Evolutionary conservation across 176 grass and related monocot genomes (phyloP), one percentile per base, ranked within the genome.

Genomic region (Miscanthus lutarioriparius): DNA sequence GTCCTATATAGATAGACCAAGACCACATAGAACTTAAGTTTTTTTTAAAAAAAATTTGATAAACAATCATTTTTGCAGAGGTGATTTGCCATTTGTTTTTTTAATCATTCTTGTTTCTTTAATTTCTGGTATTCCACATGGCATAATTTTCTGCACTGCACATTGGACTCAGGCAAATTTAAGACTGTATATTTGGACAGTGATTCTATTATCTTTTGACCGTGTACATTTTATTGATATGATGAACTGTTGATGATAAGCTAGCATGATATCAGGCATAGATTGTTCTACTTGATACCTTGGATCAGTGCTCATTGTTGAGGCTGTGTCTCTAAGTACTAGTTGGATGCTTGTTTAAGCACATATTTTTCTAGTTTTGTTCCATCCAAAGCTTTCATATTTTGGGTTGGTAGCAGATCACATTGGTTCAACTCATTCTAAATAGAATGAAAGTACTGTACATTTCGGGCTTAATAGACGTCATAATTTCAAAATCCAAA

Each of bases 1-100:
- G 64, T 71, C 28, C 72, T 61, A 49, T 4, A 56, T 35, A 35
- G 20, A 87, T 87, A 70, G 72, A 82, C 30, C 30, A 32, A 36
- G 3, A 36, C 51, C 25, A 26, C 3, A 28, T 10, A 75, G 12
- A 51, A 51, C 32, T 38, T 23, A 2, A 20, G 10, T 9, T 56
- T 77, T 77, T 76, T 68, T 26, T 30, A 2, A 37, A 54, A 36
- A 11, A 25, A 66, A 38, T 20, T 3, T 5, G 2, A 53, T 67
- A 8, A 72, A 44, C 72, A 72, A 25, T 78, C 23, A 25, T 20
- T 65, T 88, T 64, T 65, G 20, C 27, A 56, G 41, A 65, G 68
- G 6, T 71, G 40, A 17, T 37, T 78, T 2, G 4, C 33, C 45
- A n/a, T 78, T 58, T 66, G 43, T 43, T 64, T 1, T 79, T 7